Conservation (phyloP, 148 eudicot species). For the Mesembryanthemum crystallinum region DNA sequence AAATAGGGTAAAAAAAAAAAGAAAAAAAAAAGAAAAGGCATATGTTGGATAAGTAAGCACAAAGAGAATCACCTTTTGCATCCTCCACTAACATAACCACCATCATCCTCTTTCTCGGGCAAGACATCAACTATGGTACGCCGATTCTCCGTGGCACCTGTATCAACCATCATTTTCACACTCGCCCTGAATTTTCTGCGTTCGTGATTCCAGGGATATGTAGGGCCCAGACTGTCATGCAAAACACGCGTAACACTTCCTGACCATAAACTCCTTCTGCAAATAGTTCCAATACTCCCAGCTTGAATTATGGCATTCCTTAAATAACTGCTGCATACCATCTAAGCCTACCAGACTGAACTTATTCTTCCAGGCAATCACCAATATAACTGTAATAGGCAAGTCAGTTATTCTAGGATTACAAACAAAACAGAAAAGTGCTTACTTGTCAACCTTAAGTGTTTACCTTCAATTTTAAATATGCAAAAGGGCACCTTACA, state of each 20-base stretch:
- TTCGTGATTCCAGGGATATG: constrained; percentile 27
- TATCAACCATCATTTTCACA: constrained; percentile 70
- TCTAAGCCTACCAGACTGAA: constrained; percentile 38
- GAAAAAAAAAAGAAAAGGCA: neutral
- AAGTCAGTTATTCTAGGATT: neutral
- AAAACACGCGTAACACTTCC: constrained; percentile 30
- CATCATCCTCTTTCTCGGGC: constrained; percentile 56
- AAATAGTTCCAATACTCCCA: constrained; percentile 31
- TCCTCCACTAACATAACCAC: constrained; percentile 74
- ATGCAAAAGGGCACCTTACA: too few relatives aligned
- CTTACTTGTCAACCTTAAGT: neutral
- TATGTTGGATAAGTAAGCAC: constrained; percentile 10
- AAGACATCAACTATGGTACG: constrained; percentile 34
- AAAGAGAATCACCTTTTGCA: constrained; percentile 68
- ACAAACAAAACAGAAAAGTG: neutral
- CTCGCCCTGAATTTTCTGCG: constrained; percentile 31
- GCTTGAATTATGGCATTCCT: constrained; percentile 43
- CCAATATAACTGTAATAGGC: constrained; percentile 18
- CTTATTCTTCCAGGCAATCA: constrained; percentile 13
- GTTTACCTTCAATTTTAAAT: too few relatives aligned
- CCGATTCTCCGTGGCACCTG: constrained; percentile 36
- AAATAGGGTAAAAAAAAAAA: constrained; percentile 4
- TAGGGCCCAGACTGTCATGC: constrained; percentile 32
- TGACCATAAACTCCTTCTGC: constrained; percentile 32
- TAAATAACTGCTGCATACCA: constrained; percentile 56